Evolutionary conservation across 768 basidiomycete genomes (phyloP), one percentile per base, ranked within the genome.

Genomic region (Suillus hirtellus): DNA sequence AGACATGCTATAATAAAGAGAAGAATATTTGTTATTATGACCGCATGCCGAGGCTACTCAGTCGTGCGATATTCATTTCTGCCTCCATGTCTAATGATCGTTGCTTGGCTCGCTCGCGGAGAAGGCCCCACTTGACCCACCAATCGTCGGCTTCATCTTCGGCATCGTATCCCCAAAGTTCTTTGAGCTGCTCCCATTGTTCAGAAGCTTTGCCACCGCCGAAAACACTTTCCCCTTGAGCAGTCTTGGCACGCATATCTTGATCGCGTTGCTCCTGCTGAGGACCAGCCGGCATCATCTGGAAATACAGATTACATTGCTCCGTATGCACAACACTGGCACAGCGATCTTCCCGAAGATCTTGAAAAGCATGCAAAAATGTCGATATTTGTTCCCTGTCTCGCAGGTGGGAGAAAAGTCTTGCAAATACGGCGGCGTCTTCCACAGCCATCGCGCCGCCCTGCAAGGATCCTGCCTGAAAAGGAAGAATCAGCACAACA

Each of bases 61-160:
- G 63, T 12, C 50, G 60, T 15, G 64, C 24, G 34, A 2, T 35
- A 8, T 56, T 61, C 66, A 71, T 66, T 59, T 59, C 60, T 47
- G 65, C 66, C 3, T 69, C 68, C 63, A 68, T 31, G 52, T 68
- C 67, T 59, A 31, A 65, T 12, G 56, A 63, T 14, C 73, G 69
- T 49, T 66, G 65, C 56, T 68, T 70, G 63, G 78, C 77, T 34
- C 77, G 67, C 68, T 83, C 76, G 52, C 75, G 75, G 63, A 84
- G 74, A 19, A 77, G 63, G 9, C 84, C 84, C 84, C 84, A 86
- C 43, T 82, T 83, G 12, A 82, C 78, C 86, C 86, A 89, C 85
- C 86, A 88, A 68, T 87, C 84, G 43, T 86, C 86, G 27, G 84
- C 87, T 56, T 80, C 77, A 53, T 88, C 86, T 44, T 76, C 78